Conservation (phyloP, 805 yeast genomes). For the Zygotorulaspora chibaensis region DNA sequence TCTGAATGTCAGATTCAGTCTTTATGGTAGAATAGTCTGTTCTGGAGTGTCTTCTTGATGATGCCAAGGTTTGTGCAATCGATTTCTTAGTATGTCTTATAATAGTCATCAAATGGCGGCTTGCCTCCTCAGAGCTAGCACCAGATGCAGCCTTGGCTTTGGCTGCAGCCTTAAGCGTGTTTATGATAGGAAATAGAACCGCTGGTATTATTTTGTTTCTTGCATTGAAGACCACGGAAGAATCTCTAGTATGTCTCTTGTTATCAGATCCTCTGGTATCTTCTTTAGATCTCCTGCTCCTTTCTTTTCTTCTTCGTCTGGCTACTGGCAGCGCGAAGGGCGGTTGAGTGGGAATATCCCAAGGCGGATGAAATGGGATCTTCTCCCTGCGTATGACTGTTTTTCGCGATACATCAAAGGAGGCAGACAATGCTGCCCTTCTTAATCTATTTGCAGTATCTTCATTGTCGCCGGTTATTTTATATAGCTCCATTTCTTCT, state of each 20-base stretch:
- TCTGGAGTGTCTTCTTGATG: constrained; percentile 15
- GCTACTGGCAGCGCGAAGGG: constrained; percentile 33
- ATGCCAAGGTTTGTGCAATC: constrained; percentile 24
- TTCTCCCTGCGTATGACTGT: constrained; percentile 32
- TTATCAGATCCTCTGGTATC: not conserved
- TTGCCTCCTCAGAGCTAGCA: constrained; percentile 33
- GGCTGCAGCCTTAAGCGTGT: constrained; percentile 34
- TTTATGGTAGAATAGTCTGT: constrained; percentile 14
- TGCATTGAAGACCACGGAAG: constrained; percentile 12
- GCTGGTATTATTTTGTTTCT: constrained; percentile 25
- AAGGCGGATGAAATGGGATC: constrained; percentile 33
- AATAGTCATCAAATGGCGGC: constrained; percentile 27
- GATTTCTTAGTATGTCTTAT: constrained; percentile 32
- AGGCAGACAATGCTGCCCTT: not conserved
- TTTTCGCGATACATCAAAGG: constrained; percentile 18
- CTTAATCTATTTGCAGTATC: not conserved
- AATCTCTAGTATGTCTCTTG: constrained; percentile 1
- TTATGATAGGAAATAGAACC: constrained; percentile 30
- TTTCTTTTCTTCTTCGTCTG: constrained; percentile 22
- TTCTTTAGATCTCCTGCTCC: constrained; percentile 2
- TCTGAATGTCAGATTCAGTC: constrained; percentile 10
- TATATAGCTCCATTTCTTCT: constrained; percentile 6
- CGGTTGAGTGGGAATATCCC: constrained; percentile 31
- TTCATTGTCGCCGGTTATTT: constrained; percentile 2
- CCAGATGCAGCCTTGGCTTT: constrained; percentile 33